These are phyloP conservation scores for Cornus kousa DNA, from an alignment of 148 eudicot species.

Conservation along the genomic window DNA sequence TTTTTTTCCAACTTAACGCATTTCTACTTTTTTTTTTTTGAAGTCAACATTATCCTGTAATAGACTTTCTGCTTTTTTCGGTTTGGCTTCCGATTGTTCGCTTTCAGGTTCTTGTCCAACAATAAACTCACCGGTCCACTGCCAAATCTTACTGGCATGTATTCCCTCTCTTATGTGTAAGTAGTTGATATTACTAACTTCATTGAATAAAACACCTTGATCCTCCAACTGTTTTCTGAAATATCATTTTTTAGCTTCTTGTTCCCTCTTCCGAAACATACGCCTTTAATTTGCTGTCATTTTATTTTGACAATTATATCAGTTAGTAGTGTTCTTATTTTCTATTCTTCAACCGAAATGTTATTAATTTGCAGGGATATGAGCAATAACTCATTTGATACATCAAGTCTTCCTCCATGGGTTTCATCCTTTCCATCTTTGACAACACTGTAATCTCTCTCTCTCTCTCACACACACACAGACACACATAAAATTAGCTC, in stretches of 20 bases:
- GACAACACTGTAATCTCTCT: conserved; percentile 51
- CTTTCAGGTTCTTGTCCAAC: background rate
- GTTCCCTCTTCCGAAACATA: background rate
- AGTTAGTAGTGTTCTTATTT: background rate
- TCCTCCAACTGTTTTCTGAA: background rate
- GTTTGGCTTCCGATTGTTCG: background rate
- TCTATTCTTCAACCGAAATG: background rate
- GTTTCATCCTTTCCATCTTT: conserved; percentile 47
- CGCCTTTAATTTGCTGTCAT: too few species aligned
- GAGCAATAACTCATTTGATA: conserved; percentile 65
- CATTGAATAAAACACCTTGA: background rate
- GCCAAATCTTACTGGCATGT: background rate
- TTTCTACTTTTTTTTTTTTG: background rate
- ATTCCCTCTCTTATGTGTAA: background rate
- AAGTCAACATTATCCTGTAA: background rate
- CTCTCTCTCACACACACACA: background rate
- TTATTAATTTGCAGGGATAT: conserved; percentile 48
- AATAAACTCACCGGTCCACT: background rate
- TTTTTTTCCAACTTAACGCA: background rate
- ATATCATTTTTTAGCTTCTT: background rate
- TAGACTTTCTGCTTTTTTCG: background rate
- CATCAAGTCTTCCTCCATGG: conserved; percentile 57
- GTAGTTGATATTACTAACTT: background rate
- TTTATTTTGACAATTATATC: background rate
- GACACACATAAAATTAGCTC: background rate